Evolutionary conservation across 495 filamentous ascomycete species (phyloP).

Genomic region (Talaromyces wortmannii): DNA sequence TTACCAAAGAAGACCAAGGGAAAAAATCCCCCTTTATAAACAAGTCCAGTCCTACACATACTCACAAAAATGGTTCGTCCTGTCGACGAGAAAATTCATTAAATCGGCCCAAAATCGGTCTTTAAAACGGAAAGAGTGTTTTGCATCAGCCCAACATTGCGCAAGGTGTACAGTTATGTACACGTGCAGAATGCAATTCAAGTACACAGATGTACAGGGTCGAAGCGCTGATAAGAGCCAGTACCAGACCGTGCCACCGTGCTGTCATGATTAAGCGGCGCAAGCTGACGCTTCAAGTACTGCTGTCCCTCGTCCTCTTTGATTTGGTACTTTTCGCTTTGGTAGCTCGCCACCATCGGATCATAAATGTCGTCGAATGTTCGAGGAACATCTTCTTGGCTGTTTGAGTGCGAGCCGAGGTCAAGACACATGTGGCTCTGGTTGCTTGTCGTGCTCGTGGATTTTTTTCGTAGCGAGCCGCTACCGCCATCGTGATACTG

Average conservation of each 20-base stretch:
- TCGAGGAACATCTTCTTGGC: conserved; percentile 9
- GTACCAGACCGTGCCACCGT: neutral
- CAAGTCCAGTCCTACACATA: too few species aligned
- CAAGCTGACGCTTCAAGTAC: conserved; percentile 9
- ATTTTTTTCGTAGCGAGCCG: conserved; percentile 15
- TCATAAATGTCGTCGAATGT: conserved; percentile 17
- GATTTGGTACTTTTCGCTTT: conserved; percentile 3
- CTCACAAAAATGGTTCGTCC: too few species aligned
- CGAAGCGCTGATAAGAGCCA: neutral
- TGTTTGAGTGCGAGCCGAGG: conserved; percentile 14
- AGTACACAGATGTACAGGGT: neutral
- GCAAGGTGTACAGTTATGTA: neutral
- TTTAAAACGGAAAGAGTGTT: too few species aligned
- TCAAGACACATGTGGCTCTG: conserved; percentile 8
- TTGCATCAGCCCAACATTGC: neutral
- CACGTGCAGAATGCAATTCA: neutral
- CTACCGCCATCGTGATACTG: conserved; percentile 25
- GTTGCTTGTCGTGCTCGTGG: conserved; percentile 11
- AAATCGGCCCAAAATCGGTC: too few species aligned
- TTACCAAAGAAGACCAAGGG: too few species aligned
- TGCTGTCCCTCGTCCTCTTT: neutral
- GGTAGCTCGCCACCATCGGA: conserved; percentile 17
- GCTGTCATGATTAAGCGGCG: neutral
- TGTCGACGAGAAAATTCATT: too few species aligned
- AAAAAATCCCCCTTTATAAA: too few species aligned